Evolutionary conservation across 2,329 filamentous ascomycete species (phyloP), one percentile per base, ranked within the genome.

Genomic region (Penicillium olsonii): DNA sequence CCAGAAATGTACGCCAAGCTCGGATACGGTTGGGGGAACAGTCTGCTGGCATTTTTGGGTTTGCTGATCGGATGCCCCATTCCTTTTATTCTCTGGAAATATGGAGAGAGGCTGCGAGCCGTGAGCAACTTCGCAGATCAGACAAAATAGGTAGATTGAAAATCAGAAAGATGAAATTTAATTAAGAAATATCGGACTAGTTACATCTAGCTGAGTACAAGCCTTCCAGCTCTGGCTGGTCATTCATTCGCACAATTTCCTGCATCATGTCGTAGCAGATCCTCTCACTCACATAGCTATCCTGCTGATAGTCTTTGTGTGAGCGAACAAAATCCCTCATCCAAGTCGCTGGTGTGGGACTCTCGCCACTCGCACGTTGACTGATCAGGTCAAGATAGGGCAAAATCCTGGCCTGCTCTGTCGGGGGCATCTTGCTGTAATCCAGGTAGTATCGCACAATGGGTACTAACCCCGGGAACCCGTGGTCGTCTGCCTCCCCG

Each of bases 61-160:
- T 58, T 70, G 41, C 61, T 45, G 4, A 49, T 72, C 9, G 68
- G 68, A 2, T 40, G 78, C n/a, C 73, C 75, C 2, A 74, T 73
- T 14, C 75, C 76, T 5, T 60, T 77, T 9, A 53, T 78, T 48
- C 54, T 79, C 38, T 78, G 74, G 75, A 70, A 57, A 37, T 78
- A 66, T 61, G 77, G 77, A 0, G 67, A 68, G 56, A 60, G 39
- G 39, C 50, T 79, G 59, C 66, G 76, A 49, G 64, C 44, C 22
- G 69, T 61, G 59, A 77, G 74, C 61, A 66, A 67, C 33, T 78
- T 72, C 57, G 75, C 75, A 40, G 72, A 49, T 20, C 33, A 48
- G 14, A 17, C 12, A 5, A 45, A 39, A 18, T 45, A 45, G n/a
- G n/a, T n/a, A n/a, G n/a, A n/a, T n/a, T n/a, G n/a, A n/a, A n/a